These are phyloP conservation scores for Aspergillus mulundensis DNA, from an alignment of 495 filamentous ascomycete genomes.

Conservation along the genomic window DNA sequence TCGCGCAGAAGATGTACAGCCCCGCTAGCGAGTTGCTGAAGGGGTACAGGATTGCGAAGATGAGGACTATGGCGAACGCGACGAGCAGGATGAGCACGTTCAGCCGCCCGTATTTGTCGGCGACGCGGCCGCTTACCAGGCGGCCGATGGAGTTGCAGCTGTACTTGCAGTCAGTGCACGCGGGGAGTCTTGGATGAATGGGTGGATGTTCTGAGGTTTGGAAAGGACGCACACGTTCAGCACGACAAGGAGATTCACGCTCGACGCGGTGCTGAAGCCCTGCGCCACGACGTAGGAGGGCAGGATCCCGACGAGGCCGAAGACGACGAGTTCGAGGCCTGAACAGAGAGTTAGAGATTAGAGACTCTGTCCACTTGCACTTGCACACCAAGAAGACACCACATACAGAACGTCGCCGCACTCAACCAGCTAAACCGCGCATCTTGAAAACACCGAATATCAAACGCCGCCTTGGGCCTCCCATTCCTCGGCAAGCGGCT, in stretches of 20 bases:
- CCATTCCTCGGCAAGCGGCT: constrained; percentile 30
- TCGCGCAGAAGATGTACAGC: constrained; percentile 52
- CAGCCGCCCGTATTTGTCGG: constrained; percentile 67
- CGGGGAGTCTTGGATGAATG: too few relatives aligned
- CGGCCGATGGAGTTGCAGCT: constrained; percentile 53
- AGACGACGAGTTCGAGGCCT: constrained; percentile 50
- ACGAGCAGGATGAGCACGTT: constrained; percentile 49
- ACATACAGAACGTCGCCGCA: constrained; percentile 35
- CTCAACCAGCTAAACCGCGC: constrained; percentile 37
- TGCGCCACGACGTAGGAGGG: constrained; percentile 46
- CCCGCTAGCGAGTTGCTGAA: constrained; percentile 46
- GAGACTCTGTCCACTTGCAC: not conserved
- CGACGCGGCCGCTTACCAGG: constrained; percentile 63
- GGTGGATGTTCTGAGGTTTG: too few relatives aligned
- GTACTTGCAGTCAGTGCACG: too few relatives aligned
- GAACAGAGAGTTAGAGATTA: not conserved
- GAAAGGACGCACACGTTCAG: constrained; percentile 33
- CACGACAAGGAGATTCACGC: constrained; percentile 33
- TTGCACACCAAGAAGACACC: too few relatives aligned
- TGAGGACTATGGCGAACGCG: constrained; percentile 41
- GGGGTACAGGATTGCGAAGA: constrained; percentile 57
- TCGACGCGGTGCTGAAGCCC: constrained; percentile 31
- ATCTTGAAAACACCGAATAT: constrained; percentile 56
- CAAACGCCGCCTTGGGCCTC: constrained; percentile 39
- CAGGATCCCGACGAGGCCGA: constrained; percentile 46